These are phyloP conservation scores for Penicillium psychrofluorescens DNA, from an alignment of 495 filamentous ascomycete genomes.

Conservation along the genomic window DNA sequence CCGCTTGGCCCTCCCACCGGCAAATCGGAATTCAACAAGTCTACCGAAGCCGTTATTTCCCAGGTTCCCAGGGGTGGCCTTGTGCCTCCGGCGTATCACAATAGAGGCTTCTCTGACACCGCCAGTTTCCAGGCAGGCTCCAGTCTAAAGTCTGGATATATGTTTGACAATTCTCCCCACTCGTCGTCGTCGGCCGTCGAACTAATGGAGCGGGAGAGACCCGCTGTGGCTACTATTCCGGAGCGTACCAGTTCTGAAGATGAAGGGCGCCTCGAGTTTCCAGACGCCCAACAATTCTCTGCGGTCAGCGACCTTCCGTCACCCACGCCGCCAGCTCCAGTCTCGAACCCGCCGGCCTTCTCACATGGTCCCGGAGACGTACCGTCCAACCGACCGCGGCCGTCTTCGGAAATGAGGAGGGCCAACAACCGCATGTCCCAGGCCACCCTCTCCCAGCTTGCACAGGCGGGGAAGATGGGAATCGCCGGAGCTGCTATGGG, in stretches of 20 bases:
- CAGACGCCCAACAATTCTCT: no score
- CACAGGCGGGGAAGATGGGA: conserved; percentile 51
- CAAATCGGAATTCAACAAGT: conserved; percentile 32
- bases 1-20: conserved; percentile 45
- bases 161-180: conserved; percentile 23
- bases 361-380: conserved; percentile 59
- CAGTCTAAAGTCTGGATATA: conserved; percentile 15
- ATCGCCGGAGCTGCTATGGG: conserved; percentile 25
- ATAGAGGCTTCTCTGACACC: conserved; percentile 50
- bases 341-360: conserved; percentile 69
- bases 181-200: conserved; percentile 35
- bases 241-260: conserved; percentile 55
- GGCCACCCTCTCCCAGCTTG: conserved; percentile 70
- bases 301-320: conserved; percentile 23
- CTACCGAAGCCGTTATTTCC: conserved; percentile 30
- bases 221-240: conserved; percentile 16
- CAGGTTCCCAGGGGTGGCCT: conserved; percentile 24
- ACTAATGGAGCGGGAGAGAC: conserved; percentile 25
- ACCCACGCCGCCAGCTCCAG: conserved; percentile 61
- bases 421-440: conserved; percentile 76
- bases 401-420: conserved; percentile 65
- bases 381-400: conserved; percentile 60
- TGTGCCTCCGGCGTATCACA: conserved; percentile 37
- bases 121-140: conserved; percentile 19
- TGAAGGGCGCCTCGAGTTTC: conserved; percentile 25